Percentiles rank a stretch among this genome's conserved stretches.
Evolutionary conservation across 2,329 filamentous ascomycete species (phyloP).

Genomic region (Alternaria metachromatica): DNA sequence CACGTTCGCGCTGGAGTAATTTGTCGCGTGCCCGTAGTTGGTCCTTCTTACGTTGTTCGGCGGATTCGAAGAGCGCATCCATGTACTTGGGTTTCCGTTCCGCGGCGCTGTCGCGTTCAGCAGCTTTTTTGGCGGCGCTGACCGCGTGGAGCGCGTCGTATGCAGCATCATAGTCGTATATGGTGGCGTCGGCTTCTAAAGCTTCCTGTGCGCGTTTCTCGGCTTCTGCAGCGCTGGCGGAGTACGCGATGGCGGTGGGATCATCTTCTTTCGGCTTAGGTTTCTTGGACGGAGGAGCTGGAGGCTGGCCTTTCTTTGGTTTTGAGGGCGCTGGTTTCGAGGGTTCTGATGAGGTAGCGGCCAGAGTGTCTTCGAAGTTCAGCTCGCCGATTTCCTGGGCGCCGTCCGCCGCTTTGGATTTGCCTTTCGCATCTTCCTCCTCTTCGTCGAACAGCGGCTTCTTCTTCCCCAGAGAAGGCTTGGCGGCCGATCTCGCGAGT

Average conservation of each 20-base stretch:
- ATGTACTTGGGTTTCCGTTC: constrained; percentile 80
- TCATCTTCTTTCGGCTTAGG: constrained; percentile 42
- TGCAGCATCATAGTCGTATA: constrained; percentile 86
- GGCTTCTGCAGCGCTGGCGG: constrained; percentile 69
- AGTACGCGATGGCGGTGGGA: constrained; percentile 62
- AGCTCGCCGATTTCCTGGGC: constrained; percentile 63
- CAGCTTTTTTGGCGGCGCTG: constrained; percentile 62
- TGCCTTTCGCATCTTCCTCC: constrained; percentile 57
- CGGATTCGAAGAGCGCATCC: constrained; percentile 73
- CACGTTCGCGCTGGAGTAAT: constrained; percentile 76
- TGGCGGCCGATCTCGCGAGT: constrained; percentile 22
- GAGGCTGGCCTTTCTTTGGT: constrained; percentile 44
- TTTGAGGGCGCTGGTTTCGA: constrained; percentile 40
- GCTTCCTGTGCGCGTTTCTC: constrained; percentile 70
- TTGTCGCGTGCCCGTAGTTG: constrained; percentile 81
- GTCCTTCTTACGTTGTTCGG: constrained; percentile 78
- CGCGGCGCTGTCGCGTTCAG: constrained; percentile 59
- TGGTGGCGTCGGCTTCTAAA: constrained; percentile 70
- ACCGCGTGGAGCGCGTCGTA: constrained; percentile 75
- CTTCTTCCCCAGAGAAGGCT: constrained; percentile 36
- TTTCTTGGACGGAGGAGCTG: constrained; percentile 48
- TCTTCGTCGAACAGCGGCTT: constrained; percentile 61
- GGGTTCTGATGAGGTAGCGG: constrained; percentile 25
- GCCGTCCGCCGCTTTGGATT: constrained; percentile 45
- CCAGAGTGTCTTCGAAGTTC: constrained; percentile 63